phyloP scores from a whole-genome alignment of 352 stramenopile genomes.

The Phytophthora agathidicida region DNA sequence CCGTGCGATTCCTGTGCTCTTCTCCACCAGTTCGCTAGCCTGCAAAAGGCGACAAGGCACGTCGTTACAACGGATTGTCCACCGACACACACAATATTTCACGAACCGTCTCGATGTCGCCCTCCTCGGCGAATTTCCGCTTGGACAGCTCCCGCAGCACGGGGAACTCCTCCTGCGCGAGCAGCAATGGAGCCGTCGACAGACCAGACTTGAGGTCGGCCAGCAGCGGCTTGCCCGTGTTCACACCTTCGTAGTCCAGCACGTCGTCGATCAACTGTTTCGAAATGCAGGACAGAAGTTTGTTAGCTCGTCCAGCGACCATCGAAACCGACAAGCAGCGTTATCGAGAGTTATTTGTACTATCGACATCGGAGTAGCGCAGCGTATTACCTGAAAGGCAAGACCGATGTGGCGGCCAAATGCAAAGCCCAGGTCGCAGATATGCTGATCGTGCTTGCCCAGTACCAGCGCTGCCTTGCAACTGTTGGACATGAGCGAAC shows the following conservation, averaged over 20 bases:
- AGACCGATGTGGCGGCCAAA: constrained; percentile 98
- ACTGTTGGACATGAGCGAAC: constrained; percentile 98
- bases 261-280: constrained; percentile 96
- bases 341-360: constrained; percentile 1
- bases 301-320: constrained; percentile 15
- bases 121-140: constrained; percentile 92
- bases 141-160: constrained; percentile 88
- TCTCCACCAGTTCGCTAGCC: constrained; percentile 89
- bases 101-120: constrained; percentile 92
- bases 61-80: constrained; percentile 11
- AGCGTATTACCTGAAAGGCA: constrained; percentile 95
- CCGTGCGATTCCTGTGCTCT: constrained; percentile 91
- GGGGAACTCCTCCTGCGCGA: constrained; percentile 95
- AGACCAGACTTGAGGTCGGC: constrained; percentile 96
- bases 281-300: not conserved
- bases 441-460: constrained; percentile 87
- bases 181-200: constrained; percentile 96
- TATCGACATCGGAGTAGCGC: not conserved
- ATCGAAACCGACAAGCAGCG: constrained; percentile 16
- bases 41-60: constrained; percentile 27
- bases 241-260: constrained; percentile 97
- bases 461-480: constrained; percentile 94
- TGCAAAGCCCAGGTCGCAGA: constrained; percentile 91
- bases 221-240: constrained; percentile 95
- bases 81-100: not conserved